Conservation (phyloP, 1,139 yeast species). For the Candida frijolesensis region DNA sequence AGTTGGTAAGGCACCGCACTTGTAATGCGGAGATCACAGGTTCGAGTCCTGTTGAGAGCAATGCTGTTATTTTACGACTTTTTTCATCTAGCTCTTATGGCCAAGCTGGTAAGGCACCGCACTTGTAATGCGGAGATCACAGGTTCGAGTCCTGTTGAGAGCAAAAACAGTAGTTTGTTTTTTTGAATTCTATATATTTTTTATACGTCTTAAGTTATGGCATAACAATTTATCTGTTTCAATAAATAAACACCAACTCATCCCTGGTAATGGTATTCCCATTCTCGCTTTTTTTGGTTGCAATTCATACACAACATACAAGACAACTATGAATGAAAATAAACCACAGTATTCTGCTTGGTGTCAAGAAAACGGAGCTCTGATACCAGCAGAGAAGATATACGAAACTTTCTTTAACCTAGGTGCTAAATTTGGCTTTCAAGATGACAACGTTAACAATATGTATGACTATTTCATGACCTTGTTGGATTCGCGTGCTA, state of each 20-base stretch:
- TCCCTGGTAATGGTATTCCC: background rate
- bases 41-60: too few relatives aligned
- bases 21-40: background rate
- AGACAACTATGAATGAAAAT: constrained; percentile 3
- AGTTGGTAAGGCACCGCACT: background rate
- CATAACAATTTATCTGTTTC: background rate
- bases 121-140: constrained; percentile 89
- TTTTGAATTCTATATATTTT: background rate
- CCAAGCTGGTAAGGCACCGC: constrained; percentile 91
- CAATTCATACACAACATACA: background rate
- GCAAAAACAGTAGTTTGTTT: constrained; percentile 34
- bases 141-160: constrained; percentile 84
- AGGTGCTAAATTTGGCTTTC: constrained; percentile 34
- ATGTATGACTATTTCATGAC: constrained; percentile 43
- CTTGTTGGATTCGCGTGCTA: constrained; percentile 42
- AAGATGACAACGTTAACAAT: constrained; percentile 36
- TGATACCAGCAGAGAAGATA: constrained; percentile 23
- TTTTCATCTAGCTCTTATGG: constrained; percentile 39
- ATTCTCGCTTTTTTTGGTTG: background rate
- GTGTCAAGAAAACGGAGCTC: constrained; percentile 38
- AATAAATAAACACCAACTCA: background rate
- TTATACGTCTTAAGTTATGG: background rate
- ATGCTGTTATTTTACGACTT: too few relatives aligned
- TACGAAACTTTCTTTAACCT: constrained; percentile 22
- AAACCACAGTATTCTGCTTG: constrained; percentile 30